Conservation (phyloP, 2,329 filamentous ascomycete species). For the Penicillium palitans region DNA sequence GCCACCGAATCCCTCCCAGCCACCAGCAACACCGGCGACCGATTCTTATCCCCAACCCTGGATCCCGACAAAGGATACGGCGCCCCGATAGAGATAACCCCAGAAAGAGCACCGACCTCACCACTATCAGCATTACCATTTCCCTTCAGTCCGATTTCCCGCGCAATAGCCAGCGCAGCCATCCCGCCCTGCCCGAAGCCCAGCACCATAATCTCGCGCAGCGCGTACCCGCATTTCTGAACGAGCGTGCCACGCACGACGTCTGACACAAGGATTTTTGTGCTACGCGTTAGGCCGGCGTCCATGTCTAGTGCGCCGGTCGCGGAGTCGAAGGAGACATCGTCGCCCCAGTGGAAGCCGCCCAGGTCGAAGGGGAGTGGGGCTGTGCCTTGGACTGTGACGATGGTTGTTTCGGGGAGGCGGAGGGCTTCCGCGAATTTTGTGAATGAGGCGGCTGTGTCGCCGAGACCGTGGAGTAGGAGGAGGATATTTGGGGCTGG, state of each 20-base stretch:
- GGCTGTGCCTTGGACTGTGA: conserved; percentile 71
- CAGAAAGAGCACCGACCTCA: conserved; percentile 33
- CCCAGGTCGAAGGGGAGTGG: conserved; percentile 68
- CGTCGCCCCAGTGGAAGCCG: conserved; percentile 70
- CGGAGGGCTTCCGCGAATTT: conserved; percentile 66
- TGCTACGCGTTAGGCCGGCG: conserved; percentile 59
- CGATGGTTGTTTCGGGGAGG: conserved; percentile 73
- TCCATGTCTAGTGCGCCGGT: conserved; percentile 61
- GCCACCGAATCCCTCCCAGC: conserved; percentile 46
- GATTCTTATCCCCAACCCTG: conserved; percentile 35
- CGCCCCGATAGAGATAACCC: conserved; percentile 47
- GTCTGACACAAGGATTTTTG: conserved; percentile 49
- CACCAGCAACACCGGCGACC: conserved; percentile 45
- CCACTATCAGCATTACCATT: conserved; percentile 2
- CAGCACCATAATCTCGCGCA: conserved; percentile 62
- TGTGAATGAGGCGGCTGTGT: conserved; percentile 68
- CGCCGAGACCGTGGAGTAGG: conserved; percentile 82
- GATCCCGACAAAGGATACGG: conserved; percentile 40
- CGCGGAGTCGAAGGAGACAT: conserved; percentile 55
- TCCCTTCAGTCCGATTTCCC: conserved; percentile 38
- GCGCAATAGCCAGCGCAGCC: conserved; percentile 58
- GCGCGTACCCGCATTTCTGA: conserved; percentile 59
- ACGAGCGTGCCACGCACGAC: conserved; percentile 57
- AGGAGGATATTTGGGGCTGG: conserved; percentile 73
- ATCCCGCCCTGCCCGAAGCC: conserved; percentile 69